Evolutionary conservation across 1,139 yeast species (phyloP), one percentile per base, ranked within the genome.

Genomic region (Yamadazyma oceani): DNA sequence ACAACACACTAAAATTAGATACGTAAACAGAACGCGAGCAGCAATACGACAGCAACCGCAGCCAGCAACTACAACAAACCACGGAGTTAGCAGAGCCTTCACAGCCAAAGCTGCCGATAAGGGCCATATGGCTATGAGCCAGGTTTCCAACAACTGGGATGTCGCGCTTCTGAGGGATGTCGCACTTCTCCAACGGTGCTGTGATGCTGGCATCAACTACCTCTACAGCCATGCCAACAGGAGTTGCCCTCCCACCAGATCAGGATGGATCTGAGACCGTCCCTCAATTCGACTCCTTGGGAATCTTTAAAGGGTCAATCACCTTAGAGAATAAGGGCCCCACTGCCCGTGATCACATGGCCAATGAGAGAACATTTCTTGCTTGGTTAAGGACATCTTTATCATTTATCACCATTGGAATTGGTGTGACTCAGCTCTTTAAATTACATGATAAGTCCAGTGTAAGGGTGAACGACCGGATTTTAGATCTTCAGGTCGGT

Each of bases 281-380:
- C 17, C 53, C 55, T 2, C 35, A 38, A 5, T 40, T 45, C 35
- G 34, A 39, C 13, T 32, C 48, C 17, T 31, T 34, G 31, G 42
- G 38, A 14, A 30, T 46, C 2, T 44, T 45, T 38, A 37, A 41
- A 33, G 54, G 58, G 5, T 63, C 77, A 0, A 27, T 71, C 5
- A 48, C 63, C 4, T 46, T 73, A 17, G 77, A 71, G 42, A 72
- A 73, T 39, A 69, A 66, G 40, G 75, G 75, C 0, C 56, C 76
- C 1, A 76, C 71, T 1, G 78, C 78, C 1, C 55, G 78, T 45
- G 78, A 73, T 48, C 78, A 71, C 48, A 55, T 85, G 59, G 90
- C 95, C 13, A 85, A 84, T 54, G 95, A 85, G 54, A 66, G 95
- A 42, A 85, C 94, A 0, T 80, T 79, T 41, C 63, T 85, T 11